Percentiles rank a stretch among this genome's conserved stretches.
Conservation (phyloP, 2,329 filamentous ascomycete species). For the Ophiostoma sp. region DNA sequence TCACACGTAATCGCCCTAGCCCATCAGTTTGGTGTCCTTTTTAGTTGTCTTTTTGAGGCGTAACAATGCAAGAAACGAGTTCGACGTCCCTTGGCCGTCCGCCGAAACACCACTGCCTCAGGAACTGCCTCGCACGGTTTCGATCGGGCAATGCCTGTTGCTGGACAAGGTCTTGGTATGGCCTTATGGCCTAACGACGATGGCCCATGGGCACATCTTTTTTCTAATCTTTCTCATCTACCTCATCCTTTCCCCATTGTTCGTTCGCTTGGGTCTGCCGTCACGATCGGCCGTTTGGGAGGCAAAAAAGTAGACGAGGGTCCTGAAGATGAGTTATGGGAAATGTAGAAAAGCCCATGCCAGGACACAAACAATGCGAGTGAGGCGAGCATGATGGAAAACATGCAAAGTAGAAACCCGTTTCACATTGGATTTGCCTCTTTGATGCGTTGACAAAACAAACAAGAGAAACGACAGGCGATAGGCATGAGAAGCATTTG, state of each 20-base stretch:
- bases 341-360: background rate
- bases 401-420: background rate
- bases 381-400: background rate
- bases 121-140: conserved; percentile 26
- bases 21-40: background rate
- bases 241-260: background rate
- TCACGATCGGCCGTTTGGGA: background rate
- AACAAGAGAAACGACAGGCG: background rate
- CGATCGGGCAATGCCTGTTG: conserved; percentile 21
- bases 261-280: background rate
- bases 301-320: background rate
- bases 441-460: conserved; percentile 9
- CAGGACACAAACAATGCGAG: background rate
- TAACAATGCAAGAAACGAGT: background rate
- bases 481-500: background rate
- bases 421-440: conserved; percentile 7
- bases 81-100: background rate
- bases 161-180: background rate
- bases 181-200: background rate
- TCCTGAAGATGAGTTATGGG: background rate
- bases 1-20: conserved; percentile 10
- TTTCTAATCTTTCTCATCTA: background rate
- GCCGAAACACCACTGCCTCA: conserved; percentile 26
- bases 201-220: background rate
- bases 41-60: too few relatives aligned